These are phyloP conservation scores for Suillus paluster DNA, from an alignment of 768 basidiomycete genomes.

Conservation along the genomic window DNA sequence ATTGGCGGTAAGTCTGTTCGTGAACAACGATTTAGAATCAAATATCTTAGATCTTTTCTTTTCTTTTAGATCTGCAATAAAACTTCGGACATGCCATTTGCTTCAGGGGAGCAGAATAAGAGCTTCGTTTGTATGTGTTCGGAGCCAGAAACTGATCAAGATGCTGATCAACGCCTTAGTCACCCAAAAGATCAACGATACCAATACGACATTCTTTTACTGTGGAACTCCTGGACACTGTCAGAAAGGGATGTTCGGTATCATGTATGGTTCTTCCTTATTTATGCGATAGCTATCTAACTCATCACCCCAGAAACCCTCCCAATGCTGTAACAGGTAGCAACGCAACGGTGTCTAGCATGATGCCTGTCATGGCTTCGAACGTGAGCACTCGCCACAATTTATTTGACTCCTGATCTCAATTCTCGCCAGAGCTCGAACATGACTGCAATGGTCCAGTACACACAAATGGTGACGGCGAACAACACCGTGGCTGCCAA, in stretches of 20 bases:
- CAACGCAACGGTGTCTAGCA: constrained; percentile 49
- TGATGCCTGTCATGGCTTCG: constrained; percentile 53
- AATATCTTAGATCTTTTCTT: background rate
- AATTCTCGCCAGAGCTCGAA: constrained; percentile 49
- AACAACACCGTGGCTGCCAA: constrained; percentile 49
- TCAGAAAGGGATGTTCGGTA: constrained; percentile 85
- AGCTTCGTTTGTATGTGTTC: constrained; percentile 60
- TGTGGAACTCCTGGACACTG: constrained; percentile 76
- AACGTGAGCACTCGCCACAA: constrained; percentile 40
- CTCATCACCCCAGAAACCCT: constrained; percentile 51
- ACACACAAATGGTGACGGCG: constrained; percentile 52
- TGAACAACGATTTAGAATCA: background rate
- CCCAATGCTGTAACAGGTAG: constrained; percentile 50
- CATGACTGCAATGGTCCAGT: constrained; percentile 58
- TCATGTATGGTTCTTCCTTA: constrained; percentile 49
- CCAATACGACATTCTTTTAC: constrained; percentile 75
- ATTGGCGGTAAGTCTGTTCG: constrained; percentile 36
- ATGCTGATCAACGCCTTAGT: constrained; percentile 45
- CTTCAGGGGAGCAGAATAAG: constrained; percentile 66
- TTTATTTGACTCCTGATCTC: constrained; percentile 6
- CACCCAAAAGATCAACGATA: constrained; percentile 74
- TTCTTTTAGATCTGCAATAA: constrained; percentile 66
- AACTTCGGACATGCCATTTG: constrained; percentile 59
- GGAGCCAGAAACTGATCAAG: background rate
- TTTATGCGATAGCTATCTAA: constrained; percentile 1